These are phyloP conservation scores for Fusarium proliferatum DNA, from an alignment of 2,329 filamentous ascomycete species.

Conservation along the genomic window DNA sequence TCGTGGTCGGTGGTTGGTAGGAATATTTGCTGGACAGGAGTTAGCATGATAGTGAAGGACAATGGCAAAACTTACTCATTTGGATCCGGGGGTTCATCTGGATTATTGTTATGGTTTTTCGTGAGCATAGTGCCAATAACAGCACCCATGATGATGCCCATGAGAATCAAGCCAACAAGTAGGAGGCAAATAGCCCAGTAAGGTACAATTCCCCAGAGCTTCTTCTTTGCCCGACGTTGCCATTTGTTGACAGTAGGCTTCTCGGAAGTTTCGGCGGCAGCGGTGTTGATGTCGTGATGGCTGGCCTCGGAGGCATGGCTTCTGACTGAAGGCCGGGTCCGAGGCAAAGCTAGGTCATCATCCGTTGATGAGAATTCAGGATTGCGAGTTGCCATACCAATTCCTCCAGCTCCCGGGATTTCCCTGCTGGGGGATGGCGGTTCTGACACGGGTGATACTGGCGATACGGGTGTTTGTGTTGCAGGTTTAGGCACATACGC, in stretches of 20 bases:
- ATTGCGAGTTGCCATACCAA: constrained; percentile 70
- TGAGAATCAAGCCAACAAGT: constrained; percentile 59
- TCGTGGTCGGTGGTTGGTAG: constrained; percentile 50
- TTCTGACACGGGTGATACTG: constrained; percentile 17
- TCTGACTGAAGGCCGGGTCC: constrained; percentile 62
- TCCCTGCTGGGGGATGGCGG: constrained; percentile 24
- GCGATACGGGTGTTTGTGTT: constrained; percentile 12
- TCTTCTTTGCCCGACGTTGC: constrained; percentile 64
- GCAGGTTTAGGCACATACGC: constrained; percentile 55
- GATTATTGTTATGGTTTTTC: constrained; percentile 20
- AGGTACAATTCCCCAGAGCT: constrained; percentile 68
- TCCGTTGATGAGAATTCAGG: constrained; percentile 70
- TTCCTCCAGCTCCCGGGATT: constrained; percentile 69
- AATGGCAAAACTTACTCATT: constrained; percentile 27
- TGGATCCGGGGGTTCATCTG: neutral
- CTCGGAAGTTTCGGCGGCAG: constrained; percentile 58
- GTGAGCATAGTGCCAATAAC: constrained; percentile 62
- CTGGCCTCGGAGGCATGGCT: constrained; percentile 62
- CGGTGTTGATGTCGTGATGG: constrained; percentile 65
- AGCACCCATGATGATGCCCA: constrained; percentile 67
- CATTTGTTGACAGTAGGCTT: constrained; percentile 63
- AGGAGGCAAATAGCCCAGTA: constrained; percentile 70
- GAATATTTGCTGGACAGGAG: constrained; percentile 22
- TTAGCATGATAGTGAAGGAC: constrained; percentile 4
- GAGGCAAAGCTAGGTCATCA: constrained; percentile 63